Evolutionary conservation across 2,329 filamentous ascomycete species (phyloP).

Genomic region (Colletotrichum chlorophyti): DNA sequence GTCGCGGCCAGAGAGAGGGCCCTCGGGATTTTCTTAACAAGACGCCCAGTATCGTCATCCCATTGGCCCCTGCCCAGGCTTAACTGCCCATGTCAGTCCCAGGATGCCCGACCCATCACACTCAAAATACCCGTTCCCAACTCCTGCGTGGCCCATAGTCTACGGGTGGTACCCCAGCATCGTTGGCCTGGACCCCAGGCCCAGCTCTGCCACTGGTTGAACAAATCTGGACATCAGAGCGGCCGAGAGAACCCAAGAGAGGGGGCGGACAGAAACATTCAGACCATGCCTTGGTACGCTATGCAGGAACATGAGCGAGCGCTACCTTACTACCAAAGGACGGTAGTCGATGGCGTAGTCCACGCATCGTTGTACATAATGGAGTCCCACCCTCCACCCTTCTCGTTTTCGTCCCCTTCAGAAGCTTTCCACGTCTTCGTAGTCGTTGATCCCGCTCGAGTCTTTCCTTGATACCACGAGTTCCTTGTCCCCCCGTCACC

Average conservation of each 20-base stretch:
- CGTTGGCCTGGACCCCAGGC: conserved; percentile 15
- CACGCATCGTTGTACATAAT: conserved; percentile 26
- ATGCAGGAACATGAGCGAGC: conserved; percentile 6
- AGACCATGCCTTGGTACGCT: too few relatives aligned
- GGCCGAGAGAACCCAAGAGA: conserved; percentile 5
- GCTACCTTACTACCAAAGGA: too few relatives aligned
- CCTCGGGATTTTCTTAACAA: conserved; percentile 15
- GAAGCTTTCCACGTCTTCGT: conserved; percentile 10
- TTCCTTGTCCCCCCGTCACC: conserved; percentile 2
- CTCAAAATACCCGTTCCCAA: conserved; percentile 23
- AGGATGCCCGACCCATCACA: conserved; percentile 19
- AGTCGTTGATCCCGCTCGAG: conserved; percentile 23
- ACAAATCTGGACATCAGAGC: conserved; percentile 1
- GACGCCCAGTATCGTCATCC: conserved; percentile 13
- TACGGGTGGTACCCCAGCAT: conserved; percentile 22
- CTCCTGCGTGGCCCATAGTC: conserved; percentile 25
- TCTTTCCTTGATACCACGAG: conserved; percentile 29
- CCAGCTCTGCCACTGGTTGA: conserved; percentile 23
- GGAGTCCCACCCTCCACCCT: conserved; percentile 23
- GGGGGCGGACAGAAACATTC: conserved; percentile 13
- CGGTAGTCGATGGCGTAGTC: too few relatives aligned
- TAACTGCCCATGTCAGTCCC: conserved; percentile 20
- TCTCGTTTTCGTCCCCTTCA: conserved; percentile 6
- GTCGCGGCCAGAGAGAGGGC: conserved; percentile 1
- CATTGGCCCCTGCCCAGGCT: conserved; percentile 15